Base-by-base conservation (phyloP, 768 basidiomycete genomes). In the Hemileccinum impolitum region DNA sequence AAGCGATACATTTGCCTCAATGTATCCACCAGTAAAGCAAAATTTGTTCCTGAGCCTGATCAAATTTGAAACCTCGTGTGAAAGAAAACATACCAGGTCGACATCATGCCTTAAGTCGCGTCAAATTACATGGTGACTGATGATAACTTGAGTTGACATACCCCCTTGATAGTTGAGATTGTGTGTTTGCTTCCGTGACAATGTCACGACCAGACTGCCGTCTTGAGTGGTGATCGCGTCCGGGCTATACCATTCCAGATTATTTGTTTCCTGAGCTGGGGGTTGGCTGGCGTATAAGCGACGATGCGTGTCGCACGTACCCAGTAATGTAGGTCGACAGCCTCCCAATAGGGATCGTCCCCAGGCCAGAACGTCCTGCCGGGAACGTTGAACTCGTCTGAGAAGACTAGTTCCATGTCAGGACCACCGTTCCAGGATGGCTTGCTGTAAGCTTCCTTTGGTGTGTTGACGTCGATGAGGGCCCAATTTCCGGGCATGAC, bases 261-360 rank as follows among this genome's bases (percentile, higher is more conserved):
- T 77, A 48, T 71, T 72, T 10, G 81, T 78, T 58, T 43, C 51
- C 66, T 67, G 34, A 30, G 26, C 26, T 10, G 10, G 17, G 45
- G 9, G 25, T 43, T 75, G 72, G 54, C 68, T 64, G 49, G 15
- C 34, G n/a, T 17, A 37, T 72, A 51, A 69, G 62, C 9, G 44
- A 18, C 32, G 34, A 41, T 55, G 48, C 51, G 58, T 32, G 64
- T 18, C 61, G 49, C 40, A 59, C 70, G 51, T 37, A 72, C 70
- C 66, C 72, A 72, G 45, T 72, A 74, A 51, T 75, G 66, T 23
- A 77, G 51, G 55, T 76, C 64, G 17, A 53, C 71, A 0, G 74
- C 86, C 61, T 89, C 85, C 86, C 87, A 88, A 58, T 86, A 91
- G 3, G 90, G 90, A 64, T 92, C 90, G 54, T 91, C 88, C 6